A percentile compares a stretch with the other conserved stretches of the same genome.
phyloP scores from a whole-genome alignment of 352 stramenopile species.

The Pythium oligandrum region DNA sequence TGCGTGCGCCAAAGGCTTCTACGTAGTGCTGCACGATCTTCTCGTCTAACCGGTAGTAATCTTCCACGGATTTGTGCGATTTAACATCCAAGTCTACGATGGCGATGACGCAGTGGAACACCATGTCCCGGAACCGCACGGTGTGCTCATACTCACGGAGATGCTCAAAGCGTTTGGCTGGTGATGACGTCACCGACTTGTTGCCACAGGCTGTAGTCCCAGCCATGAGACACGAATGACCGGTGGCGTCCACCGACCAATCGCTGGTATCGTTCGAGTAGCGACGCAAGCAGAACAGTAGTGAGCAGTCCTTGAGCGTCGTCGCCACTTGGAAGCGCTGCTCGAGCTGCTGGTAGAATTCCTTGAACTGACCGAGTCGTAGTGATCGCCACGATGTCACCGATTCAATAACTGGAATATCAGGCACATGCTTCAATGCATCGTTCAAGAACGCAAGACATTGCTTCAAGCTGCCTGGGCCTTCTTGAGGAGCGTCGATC shows the following conservation, averaged over 20 bases:
- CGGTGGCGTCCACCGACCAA: background rate
- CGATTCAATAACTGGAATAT: constrained; percentile 23
- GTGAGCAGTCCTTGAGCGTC: constrained; percentile 82
- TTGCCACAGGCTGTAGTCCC: background rate
- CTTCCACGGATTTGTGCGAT: constrained; percentile 79
- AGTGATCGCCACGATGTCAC: constrained; percentile 34
- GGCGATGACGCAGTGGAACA: constrained; percentile 74
- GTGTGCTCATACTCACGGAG: constrained; percentile 64
- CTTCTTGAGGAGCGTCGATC: constrained; percentile 8
- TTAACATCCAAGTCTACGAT: constrained; percentile 87
- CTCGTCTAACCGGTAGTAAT: constrained; percentile 79
- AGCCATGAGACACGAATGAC: background rate
- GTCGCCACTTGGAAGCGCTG: constrained; percentile 80
- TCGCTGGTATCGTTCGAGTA: constrained; percentile 25
- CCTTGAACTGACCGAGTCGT: constrained; percentile 32
- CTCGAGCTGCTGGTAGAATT: constrained; percentile 54
- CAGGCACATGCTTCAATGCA: constrained; percentile 34
- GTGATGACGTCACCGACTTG: background rate
- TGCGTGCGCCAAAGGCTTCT: background rate
- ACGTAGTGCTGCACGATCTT: constrained; percentile 69
- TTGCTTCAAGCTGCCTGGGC: constrained; percentile 37
- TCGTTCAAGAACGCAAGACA: constrained; percentile 49
- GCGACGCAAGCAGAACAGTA: constrained; percentile 67
- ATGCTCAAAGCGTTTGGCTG: constrained; percentile 46
- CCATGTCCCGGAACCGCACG: constrained; percentile 53